Base-by-base conservation (phyloP, 768 basidiomycete species). In the Pleurotus salmoneostramineus region DNA sequence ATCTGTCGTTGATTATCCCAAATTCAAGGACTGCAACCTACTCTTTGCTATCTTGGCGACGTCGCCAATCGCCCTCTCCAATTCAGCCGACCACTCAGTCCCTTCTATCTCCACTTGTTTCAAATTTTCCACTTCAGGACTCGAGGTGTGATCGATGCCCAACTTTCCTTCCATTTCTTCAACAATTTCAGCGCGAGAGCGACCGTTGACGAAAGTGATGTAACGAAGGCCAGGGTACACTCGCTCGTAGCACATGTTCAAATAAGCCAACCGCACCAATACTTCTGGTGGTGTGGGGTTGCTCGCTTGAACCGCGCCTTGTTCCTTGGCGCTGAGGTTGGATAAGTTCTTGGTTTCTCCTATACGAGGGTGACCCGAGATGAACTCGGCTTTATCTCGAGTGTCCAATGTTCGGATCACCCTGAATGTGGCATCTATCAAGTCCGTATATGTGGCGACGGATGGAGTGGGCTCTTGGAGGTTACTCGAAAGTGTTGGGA, bases 151-250 rank as follows among this genome's bases (percentile, higher is more conserved):
- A 50, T 71, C 66, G 61, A 85, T 66, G 3, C 74, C 78, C 35
- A 95, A 73, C 55, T 75, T 76, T 57, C 76, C 77, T 69, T 95
- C 91, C 80, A 97, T 88, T 74, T 95, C 92, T 62, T 83, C 78
- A 40, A 83, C 86, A 63, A 97, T 87, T 47, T 69, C 79, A 35
- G 79, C 80, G 40, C 93, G 77, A 60, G 82, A 82, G 58, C 94
- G 81, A 35, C 92, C 91, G 65, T 94, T 93, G 42, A 96, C 95
- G 66, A 95, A 97, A 4, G 93, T 95, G 72, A 97, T 91, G 66
- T 93, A 96, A 15, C 90, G 80, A 61, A 97, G 68, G 3, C 88
- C 85, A 0, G 88, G 84, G 65, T 87, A 96, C 55, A 72, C 72
- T 32, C 67, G 73, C 67, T 95, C 91, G 66, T 95, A 96, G 61